Evolutionary conservation across 225 moss, liverwort and hornwort genomes (phyloP), one percentile per base, ranked within the genome.

Genomic region (Polytrichum commune): DNA sequence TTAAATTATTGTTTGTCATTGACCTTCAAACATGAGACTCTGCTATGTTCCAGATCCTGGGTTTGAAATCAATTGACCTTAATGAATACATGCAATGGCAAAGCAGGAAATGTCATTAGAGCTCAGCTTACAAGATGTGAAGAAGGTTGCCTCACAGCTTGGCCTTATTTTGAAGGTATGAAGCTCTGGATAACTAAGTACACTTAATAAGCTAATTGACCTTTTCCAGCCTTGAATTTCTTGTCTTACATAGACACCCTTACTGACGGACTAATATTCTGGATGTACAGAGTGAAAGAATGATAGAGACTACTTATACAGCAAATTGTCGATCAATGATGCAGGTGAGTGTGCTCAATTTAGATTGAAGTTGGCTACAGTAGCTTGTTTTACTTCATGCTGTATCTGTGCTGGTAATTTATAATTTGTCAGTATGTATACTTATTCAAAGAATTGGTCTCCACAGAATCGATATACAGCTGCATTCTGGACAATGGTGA

Each of bases 401-500:
- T 46, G 46, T 35, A 46, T 46, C 13, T 46, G 46, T 46, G 46
- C 46, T 46, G 46, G 10, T 7, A 10, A 13, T 46, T 46, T 46
- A 46, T 13, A 13, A 46, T 46, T 16, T 46, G 46, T 16, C 13
- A 46, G 46, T 13, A 46, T 46, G 46, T 4, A 16, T 46, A 46
- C 16, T 46, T 13, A 46, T 46, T 46, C 46, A 46, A 46, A 16
- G 16, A 46, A 46, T 46, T 16, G 46, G 19, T 6, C 20, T 30
- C 73, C 64, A 74, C 88, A 93, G 92, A 93, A 88, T 65, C 86
- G 76, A 65, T 93, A 93, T 53, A 78, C 72, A 69, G 88, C 92
- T 67, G 88, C 81, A 60, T 89, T 93, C 72, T 93, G 92, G 92
- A 93, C 90, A 66, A 89, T 93, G 92, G 84, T 90, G 73, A 93